Evolutionary conservation across 805 yeast genomes (phyloP).

Genomic region (Suhomyces sp.): DNA sequence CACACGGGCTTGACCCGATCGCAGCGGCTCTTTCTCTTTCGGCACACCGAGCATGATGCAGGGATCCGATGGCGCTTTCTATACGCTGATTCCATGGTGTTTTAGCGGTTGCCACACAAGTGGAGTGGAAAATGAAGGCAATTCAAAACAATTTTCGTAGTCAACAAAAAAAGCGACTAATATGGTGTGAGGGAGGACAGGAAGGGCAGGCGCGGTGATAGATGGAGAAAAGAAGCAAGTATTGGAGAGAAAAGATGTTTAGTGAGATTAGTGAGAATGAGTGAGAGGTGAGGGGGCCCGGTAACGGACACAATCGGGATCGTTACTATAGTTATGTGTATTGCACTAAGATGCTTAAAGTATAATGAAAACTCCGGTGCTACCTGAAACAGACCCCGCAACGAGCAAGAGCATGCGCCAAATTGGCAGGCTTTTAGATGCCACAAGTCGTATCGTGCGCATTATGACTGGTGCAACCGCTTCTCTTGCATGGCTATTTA

Average conservation of each 20-base stretch:
- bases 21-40: constrained; percentile 42
- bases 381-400: not conserved
- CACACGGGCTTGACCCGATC: constrained; percentile 43
- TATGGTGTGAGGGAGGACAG: not conserved
- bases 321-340: not conserved
- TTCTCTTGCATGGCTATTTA: not conserved
- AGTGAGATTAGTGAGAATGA: not conserved
- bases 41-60: constrained; percentile 43
- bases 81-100: constrained; percentile 22
- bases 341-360: not conserved
- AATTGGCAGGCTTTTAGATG: not conserved
- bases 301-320: not conserved
- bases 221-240: not conserved
- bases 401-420: not conserved
- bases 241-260: not conserved
- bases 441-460: not conserved
- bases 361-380: not conserved
- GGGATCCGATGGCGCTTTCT: constrained; percentile 41
- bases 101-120: not conserved
- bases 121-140: not conserved
- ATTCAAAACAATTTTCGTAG: not conserved
- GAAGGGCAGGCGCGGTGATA: not conserved
- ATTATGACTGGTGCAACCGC: not conserved
- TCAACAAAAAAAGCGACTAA: not conserved
- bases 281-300: not conserved